Evolutionary conservation across 768 basidiomycete species (phyloP).

Genomic region (Psilocybe sp.): DNA sequence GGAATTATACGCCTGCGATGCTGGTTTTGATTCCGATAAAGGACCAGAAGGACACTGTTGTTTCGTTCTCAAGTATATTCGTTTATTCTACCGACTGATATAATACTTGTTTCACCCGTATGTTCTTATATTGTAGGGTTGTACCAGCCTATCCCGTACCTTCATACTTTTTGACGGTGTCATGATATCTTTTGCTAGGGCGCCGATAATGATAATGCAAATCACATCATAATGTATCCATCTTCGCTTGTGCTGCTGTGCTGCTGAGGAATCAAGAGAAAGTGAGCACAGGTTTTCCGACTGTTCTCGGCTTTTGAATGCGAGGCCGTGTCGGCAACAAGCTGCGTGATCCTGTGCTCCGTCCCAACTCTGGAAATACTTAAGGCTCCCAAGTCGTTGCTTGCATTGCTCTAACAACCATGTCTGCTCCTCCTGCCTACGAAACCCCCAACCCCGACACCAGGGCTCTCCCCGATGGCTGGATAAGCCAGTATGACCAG

Average conservation of each 20-base stretch:
- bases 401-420: slow-evolving; percentile 15
- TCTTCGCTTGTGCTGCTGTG: neutral
- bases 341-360: slow-evolving; percentile 29
- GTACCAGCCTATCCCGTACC: slow-evolving; percentile 12
- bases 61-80: slow-evolving; percentile 13
- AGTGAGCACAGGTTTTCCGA: neutral
- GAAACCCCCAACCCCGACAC: slow-evolving; percentile 46
- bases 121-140: slow-evolving; percentile 22
- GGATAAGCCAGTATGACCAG: slow-evolving; percentile 63
- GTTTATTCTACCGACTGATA: slow-evolving; percentile 23
- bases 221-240: slow-evolving; percentile 3
- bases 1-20: neutral
- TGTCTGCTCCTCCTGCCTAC: slow-evolving; percentile 45
- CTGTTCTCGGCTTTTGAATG: neutral
- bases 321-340: neutral
- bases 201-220: slow-evolving; percentile 22
- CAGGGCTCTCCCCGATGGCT: slow-evolving; percentile 63
- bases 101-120: slow-evolving; percentile 21
- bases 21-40: slow-evolving; percentile 5
- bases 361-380: slow-evolving; percentile 11
- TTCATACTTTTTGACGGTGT: slow-evolving; percentile 17
- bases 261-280: neutral
- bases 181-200: slow-evolving; percentile 16
- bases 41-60: slow-evolving; percentile 4
- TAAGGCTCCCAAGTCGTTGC: neutral